These are phyloP conservation scores for Ophiognomonia clavigignenti-juglandacearum DNA, from an alignment of 2,329 filamentous ascomycete species.

Conservation along the genomic window DNA sequence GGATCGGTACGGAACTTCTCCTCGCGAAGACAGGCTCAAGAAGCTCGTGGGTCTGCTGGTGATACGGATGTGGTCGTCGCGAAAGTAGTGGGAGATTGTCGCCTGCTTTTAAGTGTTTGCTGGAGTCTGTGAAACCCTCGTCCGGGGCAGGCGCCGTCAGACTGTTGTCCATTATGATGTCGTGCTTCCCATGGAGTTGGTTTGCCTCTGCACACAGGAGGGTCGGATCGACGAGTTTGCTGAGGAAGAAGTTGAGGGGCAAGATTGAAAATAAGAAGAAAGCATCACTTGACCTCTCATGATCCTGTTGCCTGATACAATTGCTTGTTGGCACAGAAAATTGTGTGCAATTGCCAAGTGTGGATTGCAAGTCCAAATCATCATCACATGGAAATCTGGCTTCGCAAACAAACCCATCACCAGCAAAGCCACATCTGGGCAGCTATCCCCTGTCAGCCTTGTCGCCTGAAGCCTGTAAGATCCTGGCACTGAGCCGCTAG, in stretches of 20 bases:
- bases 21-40: constrained; percentile 35
- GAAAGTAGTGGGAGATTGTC: constrained; percentile 44
- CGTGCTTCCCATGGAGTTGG: constrained; percentile 18
- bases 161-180: constrained; percentile 45
- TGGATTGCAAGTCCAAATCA: neutral
- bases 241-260: neutral
- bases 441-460: constrained; percentile 6
- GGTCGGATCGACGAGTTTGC: neutral
- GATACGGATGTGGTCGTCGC: constrained; percentile 65
- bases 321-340: neutral
- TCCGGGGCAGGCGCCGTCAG: constrained; percentile 31
- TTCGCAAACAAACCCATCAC: neutral
- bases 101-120: constrained; percentile 27
- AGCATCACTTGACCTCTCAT: neutral
- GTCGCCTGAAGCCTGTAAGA: too few species aligned
- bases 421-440: neutral
- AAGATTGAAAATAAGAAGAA: neutral
- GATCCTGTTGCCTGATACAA: neutral
- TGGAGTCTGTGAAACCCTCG: constrained; percentile 18
- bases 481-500: too few species aligned
- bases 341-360: neutral
- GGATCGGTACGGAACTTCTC: constrained; percentile 16
- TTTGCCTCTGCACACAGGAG: too few species aligned
- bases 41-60: constrained; percentile 53
- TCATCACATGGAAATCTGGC: constrained; percentile 16